Evolutionary conservation across 768 basidiomycete species (phyloP).

Genomic region (Floccularia luteovirens): DNA sequence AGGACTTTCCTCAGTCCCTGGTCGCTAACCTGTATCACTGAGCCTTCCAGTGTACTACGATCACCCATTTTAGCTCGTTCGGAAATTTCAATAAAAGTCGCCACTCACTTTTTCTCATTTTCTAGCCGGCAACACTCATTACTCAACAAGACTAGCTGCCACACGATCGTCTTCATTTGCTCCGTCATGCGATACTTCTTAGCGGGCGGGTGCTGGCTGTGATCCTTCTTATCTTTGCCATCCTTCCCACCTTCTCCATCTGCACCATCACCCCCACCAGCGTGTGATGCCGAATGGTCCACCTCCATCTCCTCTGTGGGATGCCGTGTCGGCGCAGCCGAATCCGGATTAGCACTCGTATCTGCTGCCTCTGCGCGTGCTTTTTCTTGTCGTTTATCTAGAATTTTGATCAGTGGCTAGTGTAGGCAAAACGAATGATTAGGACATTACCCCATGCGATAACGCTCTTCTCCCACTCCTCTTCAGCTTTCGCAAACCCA

Average conservation of each 20-base stretch:
- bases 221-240: constrained; percentile 13
- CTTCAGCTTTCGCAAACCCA: constrained; percentile 60
- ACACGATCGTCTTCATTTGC: constrained; percentile 69
- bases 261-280: constrained; percentile 1
- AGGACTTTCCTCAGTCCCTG: constrained; percentile 74
- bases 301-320: constrained; percentile 41
- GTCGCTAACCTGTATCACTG: constrained; percentile 67
- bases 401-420: neutral
- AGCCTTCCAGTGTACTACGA: constrained; percentile 51
- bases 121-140: constrained; percentile 71
- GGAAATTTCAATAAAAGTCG: constrained; percentile 9
- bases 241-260: constrained; percentile 4
- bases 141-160: constrained; percentile 74
- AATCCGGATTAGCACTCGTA: constrained; percentile 21
- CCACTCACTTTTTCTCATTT: constrained; percentile 35
- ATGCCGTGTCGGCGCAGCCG: constrained; percentile 32
- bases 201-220: constrained; percentile 52
- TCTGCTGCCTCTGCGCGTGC: constrained; percentile 23
- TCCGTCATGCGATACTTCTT: constrained; percentile 80
- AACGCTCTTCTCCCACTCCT: constrained; percentile 72
- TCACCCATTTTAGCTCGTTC: no score
- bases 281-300: constrained; percentile 12
- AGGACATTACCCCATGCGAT: constrained; percentile 53
- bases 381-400: constrained; percentile 56
- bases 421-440: neutral